phyloP scores from a whole-genome alignment of 345 rosid genomes.

The Hypericum perforatum region DNA sequence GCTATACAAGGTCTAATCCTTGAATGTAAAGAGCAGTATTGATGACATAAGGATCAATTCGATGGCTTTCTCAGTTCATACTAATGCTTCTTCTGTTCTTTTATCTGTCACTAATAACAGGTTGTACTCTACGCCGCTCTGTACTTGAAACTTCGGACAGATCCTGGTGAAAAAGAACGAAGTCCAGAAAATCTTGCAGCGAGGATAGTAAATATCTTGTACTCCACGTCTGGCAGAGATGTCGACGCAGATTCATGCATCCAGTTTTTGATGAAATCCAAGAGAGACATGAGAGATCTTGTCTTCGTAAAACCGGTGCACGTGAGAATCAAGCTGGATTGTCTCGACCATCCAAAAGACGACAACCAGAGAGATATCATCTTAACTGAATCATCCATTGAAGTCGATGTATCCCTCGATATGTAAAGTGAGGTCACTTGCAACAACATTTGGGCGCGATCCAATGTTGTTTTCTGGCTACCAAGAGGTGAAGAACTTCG shows the following conservation, averaged over 20 bases:
- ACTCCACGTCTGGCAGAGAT: conserved; percentile 27
- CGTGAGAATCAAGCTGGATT: conserved; percentile 48
- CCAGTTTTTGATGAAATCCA: conserved; percentile 42
- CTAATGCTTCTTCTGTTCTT: too few relatives aligned
- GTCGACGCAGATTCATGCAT: conserved; percentile 35
- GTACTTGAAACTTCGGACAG: conserved; percentile 49
- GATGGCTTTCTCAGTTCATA: too few relatives aligned
- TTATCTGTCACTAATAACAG: conserved; percentile 23
- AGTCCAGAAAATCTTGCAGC: conserved; percentile 41
- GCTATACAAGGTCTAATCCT: too few relatives aligned
- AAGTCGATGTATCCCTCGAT: conserved; percentile 16
- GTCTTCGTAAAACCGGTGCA: conserved; percentile 61
- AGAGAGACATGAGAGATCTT: conserved; percentile 47
- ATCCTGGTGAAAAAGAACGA: conserved; percentile 24
- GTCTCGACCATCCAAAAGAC: conserved; percentile 56
- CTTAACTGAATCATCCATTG: conserved; percentile 23
- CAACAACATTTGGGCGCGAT: too few relatives aligned
- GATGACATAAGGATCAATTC: too few relatives aligned
- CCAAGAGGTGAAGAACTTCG: too few relatives aligned
- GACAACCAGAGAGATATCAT: conserved; percentile 48
- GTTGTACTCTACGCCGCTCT: conserved; percentile 50
- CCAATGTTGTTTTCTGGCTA: too few relatives aligned
- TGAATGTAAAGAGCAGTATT: too few relatives aligned
- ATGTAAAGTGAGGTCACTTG: not conserved
- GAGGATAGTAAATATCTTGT: conserved; percentile 42